Evolutionary conservation across 441 rosid species (phyloP), one percentile per base, ranked within the genome.

Genomic region (Pelargonium myrrhifolium): DNA sequence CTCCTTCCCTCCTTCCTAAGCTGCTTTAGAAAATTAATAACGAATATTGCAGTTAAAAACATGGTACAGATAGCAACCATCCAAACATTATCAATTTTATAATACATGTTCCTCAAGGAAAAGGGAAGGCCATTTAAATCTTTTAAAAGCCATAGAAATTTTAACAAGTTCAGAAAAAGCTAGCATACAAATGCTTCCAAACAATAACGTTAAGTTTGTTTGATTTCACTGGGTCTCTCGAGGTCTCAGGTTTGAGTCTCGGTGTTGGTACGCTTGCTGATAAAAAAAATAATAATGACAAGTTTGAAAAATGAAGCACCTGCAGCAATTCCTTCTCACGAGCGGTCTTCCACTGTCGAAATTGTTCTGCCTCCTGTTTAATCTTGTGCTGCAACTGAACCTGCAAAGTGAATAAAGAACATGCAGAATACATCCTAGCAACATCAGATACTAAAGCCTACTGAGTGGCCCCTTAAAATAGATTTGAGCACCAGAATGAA

Each of bases 321-420:
- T 87, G 89, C 71, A 85, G 76, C 69, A 87, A 71, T 79, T 87
- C 93, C 71, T 87, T 87, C 53, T 87, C 89, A 58, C 84, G 81
- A 69, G 82, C 83, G 72, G 90, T 84, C 81, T 83, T 87, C 93
- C 89, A 85, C 2, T 84, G 89, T 17, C 93, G 88, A 76, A 87
- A 85, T 66, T 85, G 93, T 71, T 87, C 93, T 10, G 89, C 83
- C 75, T 87, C 93, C 67, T 85, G 90, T 76, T 85, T 85, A 78
- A 85, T 85, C 75, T 81, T 85, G 66, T 84, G 86, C 69, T 84
- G 93, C 65, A 87, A 77, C 71, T 87, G 90, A 83, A 87, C 90
- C 93, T 87, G 42, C 20, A 80, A 62, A 45, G 21, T 12, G 62
- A 60, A 71, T 18, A 53, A 11, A 7, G 20, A 20, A 62, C 72